These are phyloP conservation scores for Elasticomyces elasticus DNA, from an alignment of 495 filamentous ascomycete species.

Conservation along the genomic window DNA sequence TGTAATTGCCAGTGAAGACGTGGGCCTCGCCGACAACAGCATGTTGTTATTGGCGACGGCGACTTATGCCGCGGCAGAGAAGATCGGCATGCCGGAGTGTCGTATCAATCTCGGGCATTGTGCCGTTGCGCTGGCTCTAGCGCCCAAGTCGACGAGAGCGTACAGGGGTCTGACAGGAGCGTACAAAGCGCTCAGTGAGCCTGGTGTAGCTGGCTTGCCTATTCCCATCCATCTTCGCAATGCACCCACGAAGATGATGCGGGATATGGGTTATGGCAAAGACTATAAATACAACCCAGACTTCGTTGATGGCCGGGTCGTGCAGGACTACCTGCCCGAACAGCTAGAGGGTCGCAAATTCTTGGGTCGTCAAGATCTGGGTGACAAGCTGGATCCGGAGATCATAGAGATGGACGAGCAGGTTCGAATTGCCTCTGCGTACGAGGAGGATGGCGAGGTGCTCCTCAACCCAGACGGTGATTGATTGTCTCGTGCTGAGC, in stretches of 20 bases:
- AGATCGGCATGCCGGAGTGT: conserved; percentile 88
- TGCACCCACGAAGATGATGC: conserved; percentile 85
- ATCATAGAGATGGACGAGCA: conserved; percentile 14
- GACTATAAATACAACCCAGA: conserved; percentile 97
- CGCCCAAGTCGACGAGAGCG: conserved; percentile 74
- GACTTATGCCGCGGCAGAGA: conserved; percentile 73
- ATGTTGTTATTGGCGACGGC: conserved; percentile 77
- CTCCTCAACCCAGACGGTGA: conserved; percentile 20
- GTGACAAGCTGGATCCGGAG: conserved; percentile 63
- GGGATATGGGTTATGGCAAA: conserved; percentile 77
- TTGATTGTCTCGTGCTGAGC: conserved; percentile 2
- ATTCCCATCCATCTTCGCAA: conserved; percentile 85
- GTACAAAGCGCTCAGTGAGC: conserved; percentile 62
- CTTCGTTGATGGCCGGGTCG: conserved; percentile 71
- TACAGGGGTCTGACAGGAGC: conserved; percentile 78
- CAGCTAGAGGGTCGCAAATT: conserved; percentile 58
- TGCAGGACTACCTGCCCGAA: conserved; percentile 82
- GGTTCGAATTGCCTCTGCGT: conserved; percentile 4
- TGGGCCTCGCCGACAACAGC: conserved; percentile 81
- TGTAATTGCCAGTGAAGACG: conserved; percentile 82
- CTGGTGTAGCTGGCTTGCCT: conserved; percentile 65
- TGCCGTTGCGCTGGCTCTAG: conserved; percentile 68
- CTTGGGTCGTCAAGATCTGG: conserved; percentile 74
- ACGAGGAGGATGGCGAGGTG: conserved; percentile 8
- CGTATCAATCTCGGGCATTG: conserved; percentile 86